Evolutionary conservation across 768 basidiomycete species (phyloP).

Genomic region (Sarcomyxa edulis): DNA sequence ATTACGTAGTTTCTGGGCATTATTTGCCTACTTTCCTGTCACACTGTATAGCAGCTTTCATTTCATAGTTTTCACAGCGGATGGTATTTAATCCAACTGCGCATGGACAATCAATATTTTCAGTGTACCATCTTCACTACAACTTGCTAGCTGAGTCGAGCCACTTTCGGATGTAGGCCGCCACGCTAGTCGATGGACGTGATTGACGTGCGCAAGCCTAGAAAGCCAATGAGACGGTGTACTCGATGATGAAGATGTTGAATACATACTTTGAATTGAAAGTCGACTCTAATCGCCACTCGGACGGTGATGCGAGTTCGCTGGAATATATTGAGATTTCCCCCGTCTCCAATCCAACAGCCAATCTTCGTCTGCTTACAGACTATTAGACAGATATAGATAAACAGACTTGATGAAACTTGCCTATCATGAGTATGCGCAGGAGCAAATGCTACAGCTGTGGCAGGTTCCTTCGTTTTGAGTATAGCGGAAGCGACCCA

Average conservation of each 20-base stretch:
- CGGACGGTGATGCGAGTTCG: slow-evolving; percentile 16
- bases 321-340: slow-evolving; percentile 60
- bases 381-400: slow-evolving; percentile 3
- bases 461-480: slow-evolving; percentile 72
- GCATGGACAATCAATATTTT: slow-evolving; percentile 64
- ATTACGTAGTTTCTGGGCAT: slow-evolving; percentile 39
- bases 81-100: slow-evolving; percentile 40
- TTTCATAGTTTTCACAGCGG: slow-evolving; percentile 35
- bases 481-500: slow-evolving; percentile 62
- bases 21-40: slow-evolving; percentile 38
- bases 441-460: slow-evolving; percentile 65
- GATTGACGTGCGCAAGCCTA: slow-evolving; percentile 71
- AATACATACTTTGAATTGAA: slow-evolving; percentile 47
- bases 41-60: slow-evolving; percentile 66
- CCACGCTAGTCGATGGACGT: slow-evolving; percentile 83
- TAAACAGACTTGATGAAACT: slow-evolving; percentile 9
- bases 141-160: slow-evolving; percentile 66
- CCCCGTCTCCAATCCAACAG: slow-evolving; percentile 84
- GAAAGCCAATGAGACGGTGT: slow-evolving; percentile 6
- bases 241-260: background rate
- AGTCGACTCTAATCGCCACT: slow-evolving; percentile 43
- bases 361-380: slow-evolving; percentile 50
- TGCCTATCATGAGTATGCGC: slow-evolving; percentile 35
- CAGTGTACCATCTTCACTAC: slow-evolving; percentile 91
- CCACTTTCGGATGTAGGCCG: slow-evolving; percentile 35